Base-by-base conservation (phyloP, 2,329 filamentous ascomycete genomes). In the Colletotrichum horii region DNA sequence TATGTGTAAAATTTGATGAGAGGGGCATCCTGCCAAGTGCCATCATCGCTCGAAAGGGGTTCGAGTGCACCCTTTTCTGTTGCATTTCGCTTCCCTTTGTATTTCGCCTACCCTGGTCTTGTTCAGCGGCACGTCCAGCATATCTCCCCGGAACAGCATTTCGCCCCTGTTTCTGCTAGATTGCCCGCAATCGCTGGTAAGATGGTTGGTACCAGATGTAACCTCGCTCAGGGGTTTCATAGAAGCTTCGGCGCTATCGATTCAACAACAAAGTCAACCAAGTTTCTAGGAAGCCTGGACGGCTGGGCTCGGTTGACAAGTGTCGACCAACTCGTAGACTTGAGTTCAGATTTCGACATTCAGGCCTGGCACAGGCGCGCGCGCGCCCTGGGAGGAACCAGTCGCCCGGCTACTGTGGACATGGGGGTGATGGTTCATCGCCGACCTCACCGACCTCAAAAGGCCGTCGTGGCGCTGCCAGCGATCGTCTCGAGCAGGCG, bases 71-170 rank as follows among this genome's bases (percentile, higher is more conserved):
- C 68, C 61, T 66, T 64, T 52, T 48, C 62, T 15, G 70, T 72
- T 68, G 58, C 64, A 65, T 73, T 72, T 73, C 69, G 34, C 69
- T 65, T 73, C 34, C 64, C 70, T 65, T 60, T 36, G 34, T 36
- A 75, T 73, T 64, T 75, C 74, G 70, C 26, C 74, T 74, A 75
- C 70, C 74, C 74, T 19, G 62, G 73, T 68, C 43, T 22, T 56
- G 26, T 26, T 48, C 64, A 43, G 24, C 55, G 68, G 69, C 55
- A 66, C 16, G 38, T 62, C 55, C 55, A 61, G 36, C 61, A 14
- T 70, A 68, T 70, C 72, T 66, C 34, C 68, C 43, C 69, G 56
- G 28, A 32, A 56, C 24, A 68, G 43, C 26, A 65, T 69, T 7
- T 65, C 48, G 34, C 34, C 64, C 26, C 43, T 30, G 62, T 66